These are phyloP conservation scores for Alternaria brassicicola DNA, from an alignment of 2,329 filamentous ascomycete species.

Conservation along the genomic window DNA sequence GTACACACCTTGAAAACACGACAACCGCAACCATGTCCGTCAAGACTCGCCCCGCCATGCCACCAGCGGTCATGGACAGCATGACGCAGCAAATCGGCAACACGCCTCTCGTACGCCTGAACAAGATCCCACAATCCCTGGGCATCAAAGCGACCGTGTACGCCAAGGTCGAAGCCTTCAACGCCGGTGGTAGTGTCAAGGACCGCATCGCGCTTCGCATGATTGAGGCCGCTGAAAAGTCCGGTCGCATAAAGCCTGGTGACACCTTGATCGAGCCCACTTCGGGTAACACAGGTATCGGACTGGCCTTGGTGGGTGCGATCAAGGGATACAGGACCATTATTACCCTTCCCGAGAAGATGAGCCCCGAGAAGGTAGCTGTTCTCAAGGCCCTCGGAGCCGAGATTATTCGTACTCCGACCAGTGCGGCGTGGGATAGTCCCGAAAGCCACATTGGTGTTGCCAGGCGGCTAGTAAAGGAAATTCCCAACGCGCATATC, in stretches of 20 bases:
- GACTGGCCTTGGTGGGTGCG: slow-evolving; percentile 88
- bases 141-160: slow-evolving; percentile 90
- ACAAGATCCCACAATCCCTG: slow-evolving; percentile 88
- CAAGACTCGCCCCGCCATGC: slow-evolving; percentile 57
- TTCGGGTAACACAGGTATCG: slow-evolving; percentile 97
- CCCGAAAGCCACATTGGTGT: slow-evolving; percentile 98
- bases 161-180: slow-evolving; percentile 91
- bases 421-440: slow-evolving; percentile 90
- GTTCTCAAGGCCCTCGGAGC: slow-evolving; percentile 92
- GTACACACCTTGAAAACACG: neutral
- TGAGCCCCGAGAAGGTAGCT: slow-evolving; percentile 97
- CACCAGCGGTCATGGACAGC: slow-evolving; percentile 65
- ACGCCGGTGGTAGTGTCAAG: slow-evolving; percentile 91
- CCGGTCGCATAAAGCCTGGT: slow-evolving; percentile 92
- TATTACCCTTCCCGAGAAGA: slow-evolving; percentile 98
- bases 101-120: slow-evolving; percentile 92
- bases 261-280: slow-evolving; percentile 98
- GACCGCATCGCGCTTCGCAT: slow-evolving; percentile 95
- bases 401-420: slow-evolving; percentile 97
- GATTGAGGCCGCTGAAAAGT: slow-evolving; percentile 93
- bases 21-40: slow-evolving; percentile 52
- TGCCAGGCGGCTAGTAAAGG: slow-evolving; percentile 85
- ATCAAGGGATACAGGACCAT: slow-evolving; percentile 99
- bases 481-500: slow-evolving; percentile 96
- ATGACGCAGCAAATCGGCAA: slow-evolving; percentile 91